Evolutionary conservation across 257 asterid genomes (phyloP).

Genomic region (Fraxinus quadrangulata): DNA sequence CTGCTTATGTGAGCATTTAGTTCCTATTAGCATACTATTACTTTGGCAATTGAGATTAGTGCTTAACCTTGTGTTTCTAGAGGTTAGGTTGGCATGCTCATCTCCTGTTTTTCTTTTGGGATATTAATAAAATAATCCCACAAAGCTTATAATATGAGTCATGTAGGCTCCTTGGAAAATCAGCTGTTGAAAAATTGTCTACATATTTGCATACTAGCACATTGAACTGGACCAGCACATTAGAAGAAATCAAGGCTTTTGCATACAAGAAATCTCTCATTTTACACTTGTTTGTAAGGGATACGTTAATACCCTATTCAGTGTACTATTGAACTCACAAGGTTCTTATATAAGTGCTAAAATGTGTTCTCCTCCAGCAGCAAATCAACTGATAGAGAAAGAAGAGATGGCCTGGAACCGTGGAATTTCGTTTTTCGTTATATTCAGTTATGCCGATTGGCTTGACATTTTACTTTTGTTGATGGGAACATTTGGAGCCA

Average conservation of each 20-base stretch:
- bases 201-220: not conserved
- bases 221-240: not conserved
- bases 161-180: constrained; percentile 19
- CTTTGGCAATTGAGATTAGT: too few species aligned
- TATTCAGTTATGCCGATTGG: constrained; percentile 72
- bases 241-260: not conserved
- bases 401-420: constrained; percentile 9
- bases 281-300: not conserved
- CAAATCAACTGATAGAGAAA: constrained; percentile 15
- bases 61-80: too few species aligned
- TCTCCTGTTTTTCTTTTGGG: not conserved
- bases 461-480: constrained; percentile 64
- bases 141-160: constrained; percentile 5
- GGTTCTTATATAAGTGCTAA: not conserved
- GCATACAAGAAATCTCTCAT: not conserved
- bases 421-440: constrained; percentile 40
- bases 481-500: constrained; percentile 82
- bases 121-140: not conserved
- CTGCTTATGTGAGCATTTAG: too few species aligned
- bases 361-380: constrained; percentile 39
- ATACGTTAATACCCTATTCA: too few species aligned
- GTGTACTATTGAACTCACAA: not conserved
- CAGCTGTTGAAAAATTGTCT: constrained; percentile 5
- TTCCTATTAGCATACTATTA: too few species aligned
- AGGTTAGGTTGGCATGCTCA: not conserved